Evolutionary conservation across 2,329 filamentous ascomycete genomes (phyloP), one percentile per base, ranked within the genome.

Genomic region (Phialemonium atrogriseum): DNA sequence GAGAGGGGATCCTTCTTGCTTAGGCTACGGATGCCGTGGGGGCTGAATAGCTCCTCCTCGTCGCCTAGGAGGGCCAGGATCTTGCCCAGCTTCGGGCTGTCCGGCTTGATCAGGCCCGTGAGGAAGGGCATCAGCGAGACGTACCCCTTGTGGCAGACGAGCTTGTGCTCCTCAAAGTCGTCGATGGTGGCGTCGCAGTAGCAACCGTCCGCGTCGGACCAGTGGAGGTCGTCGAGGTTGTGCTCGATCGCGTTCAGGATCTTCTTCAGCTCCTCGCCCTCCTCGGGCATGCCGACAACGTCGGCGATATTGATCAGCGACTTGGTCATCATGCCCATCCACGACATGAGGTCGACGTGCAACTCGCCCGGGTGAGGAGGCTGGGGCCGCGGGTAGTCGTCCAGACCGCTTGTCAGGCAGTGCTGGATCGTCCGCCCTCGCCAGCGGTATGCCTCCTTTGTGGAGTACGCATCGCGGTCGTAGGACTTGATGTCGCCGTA

Each of bases 151-250:
- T 96, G 91, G 62, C 91, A 98, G 24, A 95, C 85, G 13, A 91
- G 79, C 21, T 70, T 58, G 49, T 85, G 80, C 60, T 98, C 91
- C 56, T 98, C 91, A 51, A 84, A 98, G 38, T 87, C 87, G 48
- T 98, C 89, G 38, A 98, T 83, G 0, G 86, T 95, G 2, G 87
- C 86, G 54, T 98, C 91, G 54, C 91, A 98, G 64, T 87, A 98
- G 40, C 82, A 84, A 35, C 84, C 77, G 4, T 80, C 72, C 46
- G 80, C 70, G 34, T 84, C 73, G 12, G 80, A 83, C 91, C 91
- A 98, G 61, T 98, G 91, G 23, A 98, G 70, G 51, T 94, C 87
- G 45, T 91, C 81, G 27, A 96, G 76, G 56, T 98, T 98, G 48
- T 71, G 77, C 35, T 78, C 64, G 39, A 98, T 93, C 10, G 82